Evolutionary conservation across 2,329 filamentous ascomycete genomes (phyloP).

Genomic region (Aspergillus carbonarius): DNA sequence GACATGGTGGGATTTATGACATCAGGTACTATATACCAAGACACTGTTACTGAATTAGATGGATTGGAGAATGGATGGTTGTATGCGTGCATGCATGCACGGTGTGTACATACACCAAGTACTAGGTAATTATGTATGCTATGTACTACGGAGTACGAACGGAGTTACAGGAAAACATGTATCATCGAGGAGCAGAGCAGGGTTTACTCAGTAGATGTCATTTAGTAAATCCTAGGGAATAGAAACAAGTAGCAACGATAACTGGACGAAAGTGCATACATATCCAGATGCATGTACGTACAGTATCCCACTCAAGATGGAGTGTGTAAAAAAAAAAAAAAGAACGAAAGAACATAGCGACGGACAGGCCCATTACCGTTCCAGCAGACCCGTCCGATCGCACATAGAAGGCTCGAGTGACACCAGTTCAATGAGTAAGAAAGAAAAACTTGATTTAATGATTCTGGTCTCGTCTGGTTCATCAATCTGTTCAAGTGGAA

Average conservation of each 20-base stretch:
- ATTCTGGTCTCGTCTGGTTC: conserved; percentile 7
- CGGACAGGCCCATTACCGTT: not conserved
- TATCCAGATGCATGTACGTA: not conserved
- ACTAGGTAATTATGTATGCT: no score
- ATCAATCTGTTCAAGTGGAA: conserved; percentile 10
- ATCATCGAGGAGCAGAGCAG: no score
- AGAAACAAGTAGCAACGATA: not conserved
- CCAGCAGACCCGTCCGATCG: not conserved
- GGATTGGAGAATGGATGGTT: no score
- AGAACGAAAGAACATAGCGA: not conserved
- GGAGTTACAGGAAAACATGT: no score
- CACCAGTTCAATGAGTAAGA: not conserved
- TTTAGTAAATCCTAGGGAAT: not conserved
- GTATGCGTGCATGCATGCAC: no score
- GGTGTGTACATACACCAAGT: no score
- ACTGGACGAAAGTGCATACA: not conserved
- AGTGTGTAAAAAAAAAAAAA: not conserved
- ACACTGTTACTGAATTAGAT: no score
- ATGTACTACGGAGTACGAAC: no score
- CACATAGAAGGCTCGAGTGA: not conserved
- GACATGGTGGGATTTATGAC: no score
- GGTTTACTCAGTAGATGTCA: no score
- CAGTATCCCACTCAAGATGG: not conserved
- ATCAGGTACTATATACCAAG: no score
- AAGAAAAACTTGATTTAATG: not conserved